Evolutionary conservation across 768 basidiomycete genomes (phyloP).

Genomic region (Agrocybe chaxingu): DNA sequence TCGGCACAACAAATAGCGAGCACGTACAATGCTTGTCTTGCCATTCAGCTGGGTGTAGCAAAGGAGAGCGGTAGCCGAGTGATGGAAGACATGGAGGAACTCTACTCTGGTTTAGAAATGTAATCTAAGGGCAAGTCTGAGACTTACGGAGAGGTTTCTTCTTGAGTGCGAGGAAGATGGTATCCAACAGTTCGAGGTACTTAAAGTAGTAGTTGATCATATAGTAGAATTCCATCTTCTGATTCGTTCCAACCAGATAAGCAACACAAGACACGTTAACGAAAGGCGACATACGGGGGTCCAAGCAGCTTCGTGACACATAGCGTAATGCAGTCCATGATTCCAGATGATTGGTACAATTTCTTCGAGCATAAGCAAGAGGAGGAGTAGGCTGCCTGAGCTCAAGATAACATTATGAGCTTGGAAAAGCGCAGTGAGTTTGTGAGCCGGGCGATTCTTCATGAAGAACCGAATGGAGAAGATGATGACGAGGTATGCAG

Average conservation of each 20-base stretch:
- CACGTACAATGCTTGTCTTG: slow-evolving; percentile 83
- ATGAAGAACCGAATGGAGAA: slow-evolving; percentile 84
- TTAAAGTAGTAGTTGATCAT: slow-evolving; percentile 99
- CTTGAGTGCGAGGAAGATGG: slow-evolving; percentile 95
- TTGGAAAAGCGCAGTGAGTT: slow-evolving; percentile 83
- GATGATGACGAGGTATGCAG: slow-evolving; percentile 81
- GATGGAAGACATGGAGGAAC: slow-evolving; percentile 98
- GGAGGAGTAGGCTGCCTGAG: slow-evolving; percentile 76
- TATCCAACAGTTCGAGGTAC: slow-evolving; percentile 94
- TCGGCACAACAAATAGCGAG: slow-evolving; percentile 5
- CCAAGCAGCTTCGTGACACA: slow-evolving; percentile 80
- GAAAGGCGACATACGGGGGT: slow-evolving; percentile 63
- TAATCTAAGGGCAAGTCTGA: neutral
- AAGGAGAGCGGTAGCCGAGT: slow-evolving; percentile 94
- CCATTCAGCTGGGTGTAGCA: slow-evolving; percentile 96
- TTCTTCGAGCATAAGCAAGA: slow-evolving; percentile 90
- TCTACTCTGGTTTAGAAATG: slow-evolving; percentile 41
- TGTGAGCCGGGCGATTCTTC: slow-evolving; percentile 70
- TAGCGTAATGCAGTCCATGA: slow-evolving; percentile 67
- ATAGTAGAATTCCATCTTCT: slow-evolving; percentile 95
- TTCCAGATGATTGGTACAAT: slow-evolving; percentile 76
- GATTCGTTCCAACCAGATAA: slow-evolving; percentile 3
- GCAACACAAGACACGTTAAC: slow-evolving; percentile 12
- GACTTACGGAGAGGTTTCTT: slow-evolving; percentile 92
- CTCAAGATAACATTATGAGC: slow-evolving; percentile 89